Evolutionary conservation across 495 filamentous ascomycete species (phyloP), one percentile per base, ranked within the genome.

Genomic region (Aspergillus homomorphus): DNA sequence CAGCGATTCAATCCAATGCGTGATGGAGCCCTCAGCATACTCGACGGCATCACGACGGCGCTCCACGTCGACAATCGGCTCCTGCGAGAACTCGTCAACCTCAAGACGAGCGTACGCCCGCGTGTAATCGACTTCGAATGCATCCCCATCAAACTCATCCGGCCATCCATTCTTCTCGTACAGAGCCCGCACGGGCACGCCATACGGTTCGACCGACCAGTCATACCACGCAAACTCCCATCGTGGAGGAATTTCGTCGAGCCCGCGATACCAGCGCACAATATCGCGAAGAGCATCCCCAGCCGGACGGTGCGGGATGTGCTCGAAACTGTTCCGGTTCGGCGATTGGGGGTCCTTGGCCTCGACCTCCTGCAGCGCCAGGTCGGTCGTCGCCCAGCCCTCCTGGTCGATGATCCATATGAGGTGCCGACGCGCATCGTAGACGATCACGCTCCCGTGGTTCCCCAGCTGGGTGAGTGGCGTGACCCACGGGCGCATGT

Each of bases 401-500:
- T 49, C 54, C 26, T 56, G 44, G 15, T 56, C 54, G 21, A 56
- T 41, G 22, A 56, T 56, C 54, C 45, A 56, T 18, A 56, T 56
- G 5, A 7, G 16, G 24, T 56, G 54, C 10, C 22, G 1, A 2
- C 23, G 26, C 16, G 56, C 48, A 50, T 58, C 49, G 20, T 58
- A 58, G 1, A 58, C n/a, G 45, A 52, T 53, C 15, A 52, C 56
- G 45, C 56, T 58, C 16, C 38, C 22, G 38, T 58, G 56, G 18
- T 58, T 58, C 0, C 56, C 56, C 9, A 58, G 38, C 14, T 12
- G 14, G 19, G 49, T 45, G 7, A 58, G 28, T 1, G 49, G 48
- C 46, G 56, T 58, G 15, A 58, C 45, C 56, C 56, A 58, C 5
- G 49, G 30, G 12, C 49, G 56, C 48, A 58, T 58, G 44, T 58